These are phyloP conservation scores for Flueggea neowawraea DNA, from an alignment of 441 rosid genomes.

Conservation along the genomic window DNA sequence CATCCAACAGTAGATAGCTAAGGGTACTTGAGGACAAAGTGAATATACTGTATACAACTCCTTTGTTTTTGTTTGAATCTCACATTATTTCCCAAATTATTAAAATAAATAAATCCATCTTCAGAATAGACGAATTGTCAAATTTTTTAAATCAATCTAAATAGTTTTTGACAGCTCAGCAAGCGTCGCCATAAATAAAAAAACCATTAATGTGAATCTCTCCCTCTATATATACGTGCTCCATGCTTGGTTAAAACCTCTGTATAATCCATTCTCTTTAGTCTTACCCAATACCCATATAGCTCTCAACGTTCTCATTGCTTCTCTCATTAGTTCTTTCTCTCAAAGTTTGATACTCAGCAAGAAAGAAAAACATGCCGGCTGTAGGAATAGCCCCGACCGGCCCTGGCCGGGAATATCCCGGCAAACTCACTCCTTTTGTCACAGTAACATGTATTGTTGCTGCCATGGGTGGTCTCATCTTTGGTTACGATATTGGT, in stretches of 20 bases:
- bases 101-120: too few species aligned
- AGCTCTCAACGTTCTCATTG: not conserved
- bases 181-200: not conserved
- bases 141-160: too few species aligned
- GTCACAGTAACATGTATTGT: slow-evolving; percentile 45
- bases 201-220: not conserved
- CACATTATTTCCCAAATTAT: too few species aligned
- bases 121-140: too few species aligned
- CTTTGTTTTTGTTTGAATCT: too few species aligned
- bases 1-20: slow-evolving; percentile 2
- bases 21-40: slow-evolving; percentile 6
- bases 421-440: not conserved
- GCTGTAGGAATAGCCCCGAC: not conserved
- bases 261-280: not conserved
- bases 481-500: slow-evolving; percentile 78
- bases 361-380: not conserved
- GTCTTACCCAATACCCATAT: slow-evolving; percentile 9
- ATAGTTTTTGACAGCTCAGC: slow-evolving; percentile 22
- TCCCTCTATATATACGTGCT: slow-evolving; percentile 24
- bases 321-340: not conserved
- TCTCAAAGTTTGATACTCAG: not conserved
- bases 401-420: not conserved
- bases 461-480: slow-evolving; percentile 84
- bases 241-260: slow-evolving; percentile 8
- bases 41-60: not conserved